Evolutionary conservation across 163 green algal species (phyloP).

Genomic region (Volvox carteri): DNA sequence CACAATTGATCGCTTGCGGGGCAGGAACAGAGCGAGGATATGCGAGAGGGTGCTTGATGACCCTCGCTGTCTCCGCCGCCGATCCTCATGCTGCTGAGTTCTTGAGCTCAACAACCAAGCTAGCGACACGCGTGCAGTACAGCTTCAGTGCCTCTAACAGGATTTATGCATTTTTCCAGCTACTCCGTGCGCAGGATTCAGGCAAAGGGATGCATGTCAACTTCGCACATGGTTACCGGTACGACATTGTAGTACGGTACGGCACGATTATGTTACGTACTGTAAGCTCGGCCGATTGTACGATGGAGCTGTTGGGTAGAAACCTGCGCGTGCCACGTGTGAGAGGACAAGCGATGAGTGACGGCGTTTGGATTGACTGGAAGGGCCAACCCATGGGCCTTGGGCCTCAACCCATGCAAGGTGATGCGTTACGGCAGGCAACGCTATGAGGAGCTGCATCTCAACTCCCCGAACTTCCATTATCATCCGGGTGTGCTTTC

Average conservation of each 20-base stretch:
- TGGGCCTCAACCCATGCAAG: not conserved
- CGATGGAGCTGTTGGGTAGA: not conserved
- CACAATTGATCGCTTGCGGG: not conserved
- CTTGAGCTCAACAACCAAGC: not conserved
- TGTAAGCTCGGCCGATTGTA: conserved; percentile 26
- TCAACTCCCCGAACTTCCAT: not conserved
- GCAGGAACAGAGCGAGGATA: not conserved
- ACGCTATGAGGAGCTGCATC: not conserved
- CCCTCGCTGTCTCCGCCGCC: too few relatives aligned
- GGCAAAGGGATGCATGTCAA: not conserved
- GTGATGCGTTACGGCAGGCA: not conserved
- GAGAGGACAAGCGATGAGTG: not conserved
- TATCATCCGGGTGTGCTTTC: too few relatives aligned
- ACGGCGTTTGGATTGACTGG: not conserved
- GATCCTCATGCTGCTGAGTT: too few relatives aligned
- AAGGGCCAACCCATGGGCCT: not conserved
- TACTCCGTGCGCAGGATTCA: not conserved
- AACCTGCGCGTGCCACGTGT: not conserved
- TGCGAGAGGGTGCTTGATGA: too few relatives aligned
- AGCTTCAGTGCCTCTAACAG: not conserved
- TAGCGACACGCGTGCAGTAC: not conserved
- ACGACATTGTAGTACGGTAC: not conserved
- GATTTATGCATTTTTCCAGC: not conserved
- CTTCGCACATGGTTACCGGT: not conserved
- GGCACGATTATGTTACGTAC: not conserved